phyloP scores from a whole-genome alignment of 371 early-diverging fungal species.

The Mortierella sp. region DNA sequence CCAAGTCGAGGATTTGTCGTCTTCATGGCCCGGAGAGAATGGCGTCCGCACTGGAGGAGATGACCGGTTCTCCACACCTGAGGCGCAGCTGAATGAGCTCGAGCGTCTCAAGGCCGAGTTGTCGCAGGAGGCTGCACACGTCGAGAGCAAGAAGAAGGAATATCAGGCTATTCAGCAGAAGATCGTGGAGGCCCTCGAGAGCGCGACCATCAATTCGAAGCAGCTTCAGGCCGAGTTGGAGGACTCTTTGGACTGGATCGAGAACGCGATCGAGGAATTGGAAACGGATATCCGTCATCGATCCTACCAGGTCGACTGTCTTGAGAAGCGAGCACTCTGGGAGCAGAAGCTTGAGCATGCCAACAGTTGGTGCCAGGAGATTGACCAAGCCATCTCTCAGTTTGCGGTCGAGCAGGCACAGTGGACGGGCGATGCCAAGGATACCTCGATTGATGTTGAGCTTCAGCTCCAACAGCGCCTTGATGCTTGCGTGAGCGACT shows the following conservation, averaged over 20 bases:
- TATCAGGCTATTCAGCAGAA: constrained; percentile 18
- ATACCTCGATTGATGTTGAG: background rate
- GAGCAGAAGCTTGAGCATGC: constrained; percentile 33
- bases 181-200: constrained; percentile 15
- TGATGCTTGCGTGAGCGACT: constrained; percentile 18
- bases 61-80: background rate
- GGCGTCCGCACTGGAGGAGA: background rate
- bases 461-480: constrained; percentile 15
- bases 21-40: constrained; percentile 27
- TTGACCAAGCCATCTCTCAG: constrained; percentile 13
- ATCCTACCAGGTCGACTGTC: constrained; percentile 28
- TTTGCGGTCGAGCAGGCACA: constrained; percentile 32
- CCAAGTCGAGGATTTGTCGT: constrained; percentile 21
- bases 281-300: constrained; percentile 30
- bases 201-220: constrained; percentile 37
- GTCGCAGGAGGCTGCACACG: background rate
- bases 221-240: constrained; percentile 34
- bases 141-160: constrained; percentile 30
- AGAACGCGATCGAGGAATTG: constrained; percentile 27
- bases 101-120: constrained; percentile 18
- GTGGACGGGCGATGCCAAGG: constrained; percentile 14
- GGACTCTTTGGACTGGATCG: constrained; percentile 28
- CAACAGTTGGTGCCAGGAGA: constrained; percentile 21
- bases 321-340: constrained; percentile 37
- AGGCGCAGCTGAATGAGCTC: constrained; percentile 9